Base-by-base conservation (phyloP, 208 protist genomes). In the Leishmania tropica region DNA sequence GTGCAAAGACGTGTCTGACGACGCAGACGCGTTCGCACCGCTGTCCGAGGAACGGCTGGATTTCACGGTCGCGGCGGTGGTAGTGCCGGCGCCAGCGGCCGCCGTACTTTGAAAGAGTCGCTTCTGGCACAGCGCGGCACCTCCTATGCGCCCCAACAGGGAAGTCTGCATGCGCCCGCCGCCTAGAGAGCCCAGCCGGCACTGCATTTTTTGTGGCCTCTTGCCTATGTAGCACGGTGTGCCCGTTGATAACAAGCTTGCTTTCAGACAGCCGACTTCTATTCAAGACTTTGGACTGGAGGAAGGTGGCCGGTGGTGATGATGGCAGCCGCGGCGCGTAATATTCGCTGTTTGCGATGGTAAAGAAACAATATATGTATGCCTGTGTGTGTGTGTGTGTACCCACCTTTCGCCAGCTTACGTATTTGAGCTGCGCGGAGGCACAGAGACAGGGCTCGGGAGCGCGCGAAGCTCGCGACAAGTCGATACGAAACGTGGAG, bases 21-120 rank as follows among this genome's bases (percentile, higher is more conserved):
- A 60, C 35, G 35, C 54, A 79, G 62, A 79, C 11, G n/a, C 42
- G 15, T 10, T 74, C 11, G 54, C 58, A 3, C 42, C 54, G 42
- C 24, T n/a, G 56, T 40, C 24, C 13, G 35, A 74, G 53, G 40
- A 13, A 74, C 47, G 11, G 35, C 2, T 24, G 31, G 45, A 5
- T 13, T 51, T 47, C 53, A 28, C 72, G 7, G 13, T 51, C 17
- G 48, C 19, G n/a, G 72, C 10, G 51, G 72, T 40, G 19, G 13
- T 40, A 7, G 40, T 62, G 31, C 19, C 51, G 35, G 75, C 2
- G 7, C 68, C 77, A 37, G 51, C 54, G 28, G 68, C 62, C 4
- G 56, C 60, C 15, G 64, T 81, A 60, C 70, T 80, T 21, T 85
- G 78, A 67, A 83, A 77, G 47, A 65, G 48, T 24, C 58, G 76